Conservation (phyloP, 768 basidiomycete species). For the Lentinula sp. region DNA sequence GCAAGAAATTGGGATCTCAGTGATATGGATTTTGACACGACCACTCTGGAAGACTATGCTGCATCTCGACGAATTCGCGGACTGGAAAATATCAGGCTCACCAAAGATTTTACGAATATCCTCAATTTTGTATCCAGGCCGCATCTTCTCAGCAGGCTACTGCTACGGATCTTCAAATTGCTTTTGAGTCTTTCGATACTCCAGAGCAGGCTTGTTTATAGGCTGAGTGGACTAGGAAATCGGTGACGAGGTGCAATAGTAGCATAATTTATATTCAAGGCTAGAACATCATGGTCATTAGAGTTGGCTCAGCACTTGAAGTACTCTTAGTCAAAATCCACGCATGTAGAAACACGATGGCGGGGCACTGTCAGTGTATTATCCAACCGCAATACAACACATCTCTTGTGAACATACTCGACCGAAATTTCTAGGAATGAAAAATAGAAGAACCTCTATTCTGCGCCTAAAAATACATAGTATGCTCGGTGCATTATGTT, state of each 20-base stretch:
- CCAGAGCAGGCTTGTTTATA: conserved; percentile 15
- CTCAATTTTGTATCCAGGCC: background rate
- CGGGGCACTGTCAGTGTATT: too few relatives aligned
- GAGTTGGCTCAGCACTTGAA: too few relatives aligned
- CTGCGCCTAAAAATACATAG: too few relatives aligned
- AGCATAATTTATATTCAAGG: too few relatives aligned
- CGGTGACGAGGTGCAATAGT: conserved; percentile 4
- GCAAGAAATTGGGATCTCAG: background rate
- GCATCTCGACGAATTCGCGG: background rate
- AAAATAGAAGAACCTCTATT: too few relatives aligned
- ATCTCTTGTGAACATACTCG: too few relatives aligned
- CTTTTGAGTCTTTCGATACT: conserved; percentile 4
- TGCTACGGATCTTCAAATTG: background rate
- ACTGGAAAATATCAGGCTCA: conserved; percentile 4
- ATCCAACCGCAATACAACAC: too few relatives aligned
- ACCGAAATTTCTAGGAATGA: too few relatives aligned
- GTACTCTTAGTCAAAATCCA: too few relatives aligned
- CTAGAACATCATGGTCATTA: too few relatives aligned
- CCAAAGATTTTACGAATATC: background rate
- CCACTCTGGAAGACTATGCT: background rate
- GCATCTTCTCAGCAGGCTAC: background rate
- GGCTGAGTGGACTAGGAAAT: conserved; percentile 20
- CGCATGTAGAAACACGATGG: too few relatives aligned
- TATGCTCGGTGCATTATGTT: too few relatives aligned
- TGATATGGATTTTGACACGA: background rate